Conservation (phyloP, 495 filamentous ascomycete genomes). For the Penicillium desertorum region DNA sequence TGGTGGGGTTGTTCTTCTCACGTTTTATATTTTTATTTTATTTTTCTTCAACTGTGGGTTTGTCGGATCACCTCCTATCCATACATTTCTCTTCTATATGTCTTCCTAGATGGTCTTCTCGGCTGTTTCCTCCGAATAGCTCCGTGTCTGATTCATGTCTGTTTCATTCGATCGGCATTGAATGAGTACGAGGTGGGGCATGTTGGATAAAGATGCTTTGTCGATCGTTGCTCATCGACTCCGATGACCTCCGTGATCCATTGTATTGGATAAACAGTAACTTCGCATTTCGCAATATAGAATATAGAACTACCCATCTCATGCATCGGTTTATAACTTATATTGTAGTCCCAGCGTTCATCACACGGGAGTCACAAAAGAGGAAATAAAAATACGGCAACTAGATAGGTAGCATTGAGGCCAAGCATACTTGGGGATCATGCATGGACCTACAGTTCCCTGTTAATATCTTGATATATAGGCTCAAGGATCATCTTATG, state of each 20-base stretch:
- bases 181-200: background rate
- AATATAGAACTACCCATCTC: background rate
- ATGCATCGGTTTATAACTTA: background rate
- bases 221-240: background rate
- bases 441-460: background rate
- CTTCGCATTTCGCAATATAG: background rate
- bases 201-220: background rate
- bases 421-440: background rate
- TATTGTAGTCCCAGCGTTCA: too few relatives aligned
- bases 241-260: background rate
- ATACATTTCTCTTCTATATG: background rate
- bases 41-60: background rate
- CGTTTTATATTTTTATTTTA: background rate
- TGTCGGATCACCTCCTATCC: background rate
- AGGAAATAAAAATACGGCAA: background rate
- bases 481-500: background rate
- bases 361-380: too few relatives aligned
- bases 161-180: conserved; percentile 9
- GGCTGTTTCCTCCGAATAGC: background rate
- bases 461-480: background rate
- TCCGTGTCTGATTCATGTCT: too few relatives aligned
- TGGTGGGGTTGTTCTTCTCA: background rate
- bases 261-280: background rate
- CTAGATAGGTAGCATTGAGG: background rate
- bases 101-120: background rate